A percentile compares a stretch with the other conserved stretches of the same genome.
Evolutionary conservation across 768 basidiomycete genomes (phyloP).

Genomic region (Trametopsis cervina): DNA sequence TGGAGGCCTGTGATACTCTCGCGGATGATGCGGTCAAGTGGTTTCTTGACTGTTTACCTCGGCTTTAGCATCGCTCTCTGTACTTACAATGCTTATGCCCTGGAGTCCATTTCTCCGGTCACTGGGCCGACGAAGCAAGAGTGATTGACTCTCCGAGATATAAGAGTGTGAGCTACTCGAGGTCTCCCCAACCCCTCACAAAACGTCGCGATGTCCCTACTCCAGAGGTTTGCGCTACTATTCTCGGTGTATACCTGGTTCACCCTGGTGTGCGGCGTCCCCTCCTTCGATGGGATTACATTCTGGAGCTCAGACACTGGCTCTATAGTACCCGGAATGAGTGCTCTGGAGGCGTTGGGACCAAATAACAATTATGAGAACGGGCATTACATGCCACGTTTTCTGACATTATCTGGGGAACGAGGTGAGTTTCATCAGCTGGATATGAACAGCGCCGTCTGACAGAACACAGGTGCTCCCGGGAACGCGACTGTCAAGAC

Average conservation of each 20-base stretch:
- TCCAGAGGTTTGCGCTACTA: constrained; percentile 3
- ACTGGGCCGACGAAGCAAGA: not conserved
- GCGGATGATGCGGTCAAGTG: not conserved
- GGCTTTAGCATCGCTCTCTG: not conserved
- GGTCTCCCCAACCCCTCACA: too few relatives aligned
- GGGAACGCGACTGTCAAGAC: constrained; percentile 42
- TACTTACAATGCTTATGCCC: not conserved
- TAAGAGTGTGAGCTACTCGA: not conserved
- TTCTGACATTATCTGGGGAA: constrained; percentile 17
- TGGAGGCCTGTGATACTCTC: not conserved
- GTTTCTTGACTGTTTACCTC: not conserved
- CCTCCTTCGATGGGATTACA: constrained; percentile 19
- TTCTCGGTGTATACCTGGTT: constrained; percentile 4
- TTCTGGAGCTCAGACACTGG: constrained; percentile 16
- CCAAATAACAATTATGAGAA: constrained; percentile 5
- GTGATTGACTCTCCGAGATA: not conserved
- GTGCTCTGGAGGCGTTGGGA: constrained; percentile 17
- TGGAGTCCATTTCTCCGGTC: not conserved
- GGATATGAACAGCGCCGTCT: too few relatives aligned
- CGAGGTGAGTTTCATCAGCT: constrained; percentile 17
- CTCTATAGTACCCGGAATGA: constrained; percentile 20
- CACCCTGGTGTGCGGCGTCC: constrained; percentile 14
- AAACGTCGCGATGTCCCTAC: constrained; percentile 8
- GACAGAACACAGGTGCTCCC: constrained; percentile 29
- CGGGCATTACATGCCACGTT: constrained; percentile 6